phyloP scores from a whole-genome alignment of 768 basidiomycete species.

The Boletus pseudopeckii region DNA sequence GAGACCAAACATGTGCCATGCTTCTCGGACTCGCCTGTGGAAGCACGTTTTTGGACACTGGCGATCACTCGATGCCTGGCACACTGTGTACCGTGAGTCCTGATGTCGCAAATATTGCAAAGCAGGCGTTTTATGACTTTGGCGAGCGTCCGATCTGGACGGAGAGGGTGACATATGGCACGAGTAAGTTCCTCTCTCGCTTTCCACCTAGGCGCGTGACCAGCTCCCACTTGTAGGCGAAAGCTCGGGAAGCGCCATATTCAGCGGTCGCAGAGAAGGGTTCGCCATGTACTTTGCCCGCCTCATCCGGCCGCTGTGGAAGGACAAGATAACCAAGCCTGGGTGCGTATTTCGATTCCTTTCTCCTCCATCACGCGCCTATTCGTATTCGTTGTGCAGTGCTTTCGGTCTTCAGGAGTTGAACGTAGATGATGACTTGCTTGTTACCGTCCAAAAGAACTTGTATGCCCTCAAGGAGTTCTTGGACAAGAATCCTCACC shows the following conservation, averaged over 20 bases:
- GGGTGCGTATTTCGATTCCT: conserved; percentile 41
- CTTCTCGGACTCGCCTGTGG: conserved; percentile 81
- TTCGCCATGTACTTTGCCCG: conserved; percentile 84
- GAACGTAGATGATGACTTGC: conserved; percentile 56
- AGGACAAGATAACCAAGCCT: conserved; percentile 63
- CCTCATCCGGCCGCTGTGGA: conserved; percentile 85
- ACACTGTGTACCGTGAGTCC: conserved; percentile 51
- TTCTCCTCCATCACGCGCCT: background rate
- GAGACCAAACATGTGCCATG: conserved; percentile 92
- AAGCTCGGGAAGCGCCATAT: conserved; percentile 68
- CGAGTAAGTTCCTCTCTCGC: conserved; percentile 41
- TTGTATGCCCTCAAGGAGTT: conserved; percentile 73
- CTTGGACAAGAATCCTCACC: conserved; percentile 74
- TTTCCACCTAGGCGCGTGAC: background rate
- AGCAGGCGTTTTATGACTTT: conserved; percentile 83
- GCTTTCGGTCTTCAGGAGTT: conserved; percentile 49
- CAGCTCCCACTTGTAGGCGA: conserved; percentile 42
- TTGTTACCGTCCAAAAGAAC: conserved; percentile 77
- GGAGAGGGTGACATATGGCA: conserved; percentile 73
- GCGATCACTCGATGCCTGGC: conserved; percentile 44
- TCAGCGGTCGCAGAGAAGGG: conserved; percentile 87
- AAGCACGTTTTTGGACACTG: conserved; percentile 70
- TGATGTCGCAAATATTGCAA: conserved; percentile 68
- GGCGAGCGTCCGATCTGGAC: conserved; percentile 83
- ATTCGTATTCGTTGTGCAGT: conserved; percentile 28